phyloP scores from a whole-genome alignment of 192 early-diverging fungal genomes.

The Umbelopsis ramanniana region DNA sequence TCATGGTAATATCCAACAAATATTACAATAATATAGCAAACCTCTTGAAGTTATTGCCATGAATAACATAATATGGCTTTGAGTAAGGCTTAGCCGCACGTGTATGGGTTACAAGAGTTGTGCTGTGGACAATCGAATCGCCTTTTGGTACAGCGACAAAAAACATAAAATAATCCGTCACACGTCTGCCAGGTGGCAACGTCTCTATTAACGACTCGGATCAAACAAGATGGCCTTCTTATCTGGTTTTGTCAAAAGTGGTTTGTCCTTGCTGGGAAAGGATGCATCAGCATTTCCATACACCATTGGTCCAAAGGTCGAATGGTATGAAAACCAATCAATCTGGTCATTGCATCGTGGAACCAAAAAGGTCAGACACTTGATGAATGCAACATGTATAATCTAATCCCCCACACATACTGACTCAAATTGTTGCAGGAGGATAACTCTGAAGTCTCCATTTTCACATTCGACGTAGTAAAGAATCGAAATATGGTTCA shows the following conservation, averaged over 20 bases:
- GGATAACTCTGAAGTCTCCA: conserved; percentile 67
- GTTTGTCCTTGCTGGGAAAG: conserved; percentile 56
- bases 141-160: neutral
- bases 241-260: conserved; percentile 44
- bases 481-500: conserved; percentile 70
- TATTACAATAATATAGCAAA: no score
- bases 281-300: conserved; percentile 69
- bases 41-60: no score
- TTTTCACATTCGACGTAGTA: conserved; percentile 83
- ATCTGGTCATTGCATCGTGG: conserved; percentile 72
- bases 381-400: neutral
- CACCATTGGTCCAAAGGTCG: conserved; percentile 67
- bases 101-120: neutral
- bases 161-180: conserved; percentile 4
- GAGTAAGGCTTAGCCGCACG: no score
- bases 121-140: neutral
- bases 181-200: neutral
- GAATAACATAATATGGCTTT: no score
- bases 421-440: conserved; percentile 46
- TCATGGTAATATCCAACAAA: no score
- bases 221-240: conserved; percentile 42
- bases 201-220: conserved; percentile 7
- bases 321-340: conserved; percentile 56
- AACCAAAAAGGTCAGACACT: conserved; percentile 57
- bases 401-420: neutral